These are phyloP conservation scores for Xerocomellus chrysenteron DNA, from an alignment of 768 basidiomycete genomes.

Conservation along the genomic window DNA sequence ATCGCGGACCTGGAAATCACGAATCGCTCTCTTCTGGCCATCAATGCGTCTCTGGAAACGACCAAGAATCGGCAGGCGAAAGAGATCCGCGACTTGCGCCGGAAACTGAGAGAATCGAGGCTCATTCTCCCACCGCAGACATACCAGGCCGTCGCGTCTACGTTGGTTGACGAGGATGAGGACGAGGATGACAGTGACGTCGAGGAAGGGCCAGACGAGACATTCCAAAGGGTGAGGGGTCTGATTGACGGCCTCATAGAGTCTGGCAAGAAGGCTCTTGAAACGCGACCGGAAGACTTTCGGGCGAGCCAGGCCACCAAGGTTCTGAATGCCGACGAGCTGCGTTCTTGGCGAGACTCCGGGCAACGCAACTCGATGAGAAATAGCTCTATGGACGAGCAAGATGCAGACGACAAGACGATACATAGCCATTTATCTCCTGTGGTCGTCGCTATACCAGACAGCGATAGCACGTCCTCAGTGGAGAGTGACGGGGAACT, in stretches of 20 bases:
- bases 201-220: constrained; percentile 48
- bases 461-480: constrained; percentile 14
- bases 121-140: constrained; percentile 70
- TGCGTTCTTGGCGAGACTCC: constrained; percentile 55
- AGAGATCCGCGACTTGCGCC: constrained; percentile 82
- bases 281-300: constrained; percentile 54
- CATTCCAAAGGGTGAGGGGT: constrained; percentile 61
- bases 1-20: constrained; percentile 93
- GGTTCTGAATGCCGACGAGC: constrained; percentile 73
- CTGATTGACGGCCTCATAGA: constrained; percentile 63
- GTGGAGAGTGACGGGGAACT: constrained; percentile 31
- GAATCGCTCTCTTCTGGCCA: constrained; percentile 79
- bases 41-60: constrained; percentile 80
- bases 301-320: constrained; percentile 51
- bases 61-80: constrained; percentile 76
- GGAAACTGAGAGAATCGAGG: constrained; percentile 79
- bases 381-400: constrained; percentile 16
- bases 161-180: constrained; percentile 38
- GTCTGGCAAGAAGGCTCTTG: constrained; percentile 60
- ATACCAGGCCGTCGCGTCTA: constrained; percentile 55
- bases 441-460: constrained; percentile 20
- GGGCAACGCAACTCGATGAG: constrained; percentile 20
- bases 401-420: constrained; percentile 32
- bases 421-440: constrained; percentile 19
- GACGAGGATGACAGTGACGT: constrained; percentile 40